Conservation (phyloP, 306 rosid species). For the Gleditsia sinensis region DNA sequence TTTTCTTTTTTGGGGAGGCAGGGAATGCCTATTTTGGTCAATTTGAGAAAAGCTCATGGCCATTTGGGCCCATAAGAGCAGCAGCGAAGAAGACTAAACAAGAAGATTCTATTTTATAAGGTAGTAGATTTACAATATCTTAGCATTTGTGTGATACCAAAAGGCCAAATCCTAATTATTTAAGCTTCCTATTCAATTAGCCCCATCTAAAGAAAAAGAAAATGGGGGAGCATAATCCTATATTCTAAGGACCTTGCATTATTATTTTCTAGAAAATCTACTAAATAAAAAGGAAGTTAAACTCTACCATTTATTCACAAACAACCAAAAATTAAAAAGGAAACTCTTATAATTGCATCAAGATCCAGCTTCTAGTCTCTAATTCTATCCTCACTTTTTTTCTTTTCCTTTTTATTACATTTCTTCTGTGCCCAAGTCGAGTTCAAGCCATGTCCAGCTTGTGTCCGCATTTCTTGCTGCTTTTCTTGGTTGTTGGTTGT, state of each 20-base stretch:
- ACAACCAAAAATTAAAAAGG: neutral
- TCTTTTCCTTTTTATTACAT: neutral
- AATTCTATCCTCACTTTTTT: neutral
- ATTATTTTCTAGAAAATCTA: neutral
- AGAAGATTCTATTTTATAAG: neutral
- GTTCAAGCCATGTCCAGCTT: neutral
- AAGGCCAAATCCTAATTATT: neutral
- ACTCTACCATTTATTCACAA: neutral
- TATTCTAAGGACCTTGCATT: neutral
- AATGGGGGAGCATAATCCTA: neutral
- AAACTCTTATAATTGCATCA: neutral
- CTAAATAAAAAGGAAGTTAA: neutral
- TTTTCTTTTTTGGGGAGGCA: too few relatives aligned
- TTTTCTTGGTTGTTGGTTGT: neutral
- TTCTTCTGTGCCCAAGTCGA: neutral
- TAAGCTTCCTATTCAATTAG: neutral
- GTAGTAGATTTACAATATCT: neutral
- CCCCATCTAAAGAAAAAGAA: neutral
- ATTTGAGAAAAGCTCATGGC: too few relatives aligned
- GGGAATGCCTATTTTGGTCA: too few relatives aligned
- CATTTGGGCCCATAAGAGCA: too few relatives aligned
- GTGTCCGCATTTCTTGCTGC: slow-evolving; percentile 7
- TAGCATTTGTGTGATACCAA: neutral
- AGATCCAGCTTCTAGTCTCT: neutral
- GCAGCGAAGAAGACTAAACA: neutral